phyloP scores from a whole-genome alignment of 2,329 filamentous ascomycete species.

The Fusarium tanahbumbuense region DNA sequence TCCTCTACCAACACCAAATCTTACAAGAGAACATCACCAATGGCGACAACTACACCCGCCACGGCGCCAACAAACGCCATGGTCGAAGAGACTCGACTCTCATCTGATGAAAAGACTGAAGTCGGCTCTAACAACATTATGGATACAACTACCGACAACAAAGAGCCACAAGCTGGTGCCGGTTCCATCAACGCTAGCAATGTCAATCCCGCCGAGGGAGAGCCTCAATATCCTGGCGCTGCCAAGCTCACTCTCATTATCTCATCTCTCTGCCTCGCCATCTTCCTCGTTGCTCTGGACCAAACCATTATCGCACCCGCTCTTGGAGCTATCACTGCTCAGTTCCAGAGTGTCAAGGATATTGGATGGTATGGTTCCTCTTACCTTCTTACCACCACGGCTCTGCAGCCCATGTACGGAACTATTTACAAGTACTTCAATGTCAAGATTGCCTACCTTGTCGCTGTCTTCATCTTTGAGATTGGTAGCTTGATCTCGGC shows the following conservation, averaged over 20 bases:
- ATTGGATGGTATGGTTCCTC: conserved; percentile 65
- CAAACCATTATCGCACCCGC: conserved; percentile 66
- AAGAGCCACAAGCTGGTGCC: conserved; percentile 18
- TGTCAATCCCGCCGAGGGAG: not conserved
- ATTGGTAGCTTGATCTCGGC: conserved; percentile 59
- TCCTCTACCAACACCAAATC: not conserved
- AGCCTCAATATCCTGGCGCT: conserved; percentile 54
- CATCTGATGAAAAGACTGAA: conserved; percentile 49
- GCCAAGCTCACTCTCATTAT: conserved; percentile 57
- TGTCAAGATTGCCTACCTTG: conserved; percentile 60
- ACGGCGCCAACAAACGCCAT: conserved; percentile 30
- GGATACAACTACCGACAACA: conserved; percentile 31
- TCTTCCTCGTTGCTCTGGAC: conserved; percentile 64
- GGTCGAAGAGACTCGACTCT: conserved; percentile 44
- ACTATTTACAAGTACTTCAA: conserved; percentile 63
- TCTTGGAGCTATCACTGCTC: conserved; percentile 62
- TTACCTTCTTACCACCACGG: conserved; percentile 62
- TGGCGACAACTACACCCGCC: conserved; percentile 29
- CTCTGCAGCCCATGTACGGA: conserved; percentile 63
- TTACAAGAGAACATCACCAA: not conserved
- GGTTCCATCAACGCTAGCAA: conserved; percentile 14
- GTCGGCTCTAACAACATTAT: conserved; percentile 44
- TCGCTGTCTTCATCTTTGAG: conserved; percentile 57
- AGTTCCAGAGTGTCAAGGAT: conserved; percentile 59
- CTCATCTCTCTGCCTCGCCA: conserved; percentile 57